Conservation (phyloP, 345 rosid species). For the Euphorbia peplus region DNA sequence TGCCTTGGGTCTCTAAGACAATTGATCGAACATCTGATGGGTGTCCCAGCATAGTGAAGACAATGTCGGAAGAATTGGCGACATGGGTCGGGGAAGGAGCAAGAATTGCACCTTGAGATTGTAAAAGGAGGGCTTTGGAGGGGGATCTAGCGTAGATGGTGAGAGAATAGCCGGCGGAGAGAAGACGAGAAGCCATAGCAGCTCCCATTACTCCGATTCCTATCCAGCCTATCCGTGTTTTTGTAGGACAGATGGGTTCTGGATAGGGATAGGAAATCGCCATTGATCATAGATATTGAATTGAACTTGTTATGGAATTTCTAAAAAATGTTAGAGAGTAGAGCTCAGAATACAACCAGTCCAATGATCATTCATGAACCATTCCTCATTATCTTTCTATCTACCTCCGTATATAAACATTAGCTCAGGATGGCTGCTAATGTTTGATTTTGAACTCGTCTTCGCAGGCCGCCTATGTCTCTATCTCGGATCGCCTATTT, state of each 20-base stretch:
- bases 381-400: too few relatives aligned
- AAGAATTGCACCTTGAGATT: slow-evolving; percentile 52
- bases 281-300: slow-evolving; percentile 30
- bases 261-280: slow-evolving; percentile 57
- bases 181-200: slow-evolving; percentile 77
- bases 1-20: slow-evolving; percentile 39
- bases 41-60: slow-evolving; percentile 82
- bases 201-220: slow-evolving; percentile 88
- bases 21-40: slow-evolving; percentile 65
- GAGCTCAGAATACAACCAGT: too few relatives aligned
- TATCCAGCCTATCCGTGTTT: slow-evolving; percentile 75
- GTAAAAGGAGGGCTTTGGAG: slow-evolving; percentile 52
- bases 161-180: slow-evolving; percentile 60
- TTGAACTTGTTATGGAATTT: too few relatives aligned
- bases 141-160: slow-evolving; percentile 66
- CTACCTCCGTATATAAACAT: too few relatives aligned
- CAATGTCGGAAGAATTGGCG: slow-evolving; percentile 49
- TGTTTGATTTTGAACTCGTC: too few relatives aligned
- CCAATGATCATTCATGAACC: too few relatives aligned
- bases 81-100: slow-evolving; percentile 44
- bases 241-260: slow-evolving; percentile 41
- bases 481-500: too few relatives aligned
- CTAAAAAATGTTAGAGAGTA: too few relatives aligned
- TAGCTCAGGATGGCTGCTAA: too few relatives aligned
- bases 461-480: too few relatives aligned